These are phyloP conservation scores for Globisporangium parvum DNA, from an alignment of 352 stramenopile genomes.

Conservation along the genomic window DNA sequence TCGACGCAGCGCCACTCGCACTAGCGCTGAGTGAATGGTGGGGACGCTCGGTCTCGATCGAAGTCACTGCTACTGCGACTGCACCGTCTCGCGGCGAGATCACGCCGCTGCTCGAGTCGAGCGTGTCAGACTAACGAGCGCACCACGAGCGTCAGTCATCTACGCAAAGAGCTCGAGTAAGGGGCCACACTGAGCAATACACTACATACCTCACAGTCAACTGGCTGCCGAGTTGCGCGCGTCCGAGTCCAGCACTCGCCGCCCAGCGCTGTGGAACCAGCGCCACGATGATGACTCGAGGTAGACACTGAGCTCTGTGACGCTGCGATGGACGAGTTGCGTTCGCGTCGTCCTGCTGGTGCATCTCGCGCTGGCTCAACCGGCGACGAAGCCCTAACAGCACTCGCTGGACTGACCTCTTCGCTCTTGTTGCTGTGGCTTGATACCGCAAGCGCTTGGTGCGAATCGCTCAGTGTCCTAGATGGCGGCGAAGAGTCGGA, in stretches of 20 bases:
- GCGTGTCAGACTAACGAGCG: conserved; percentile 10
- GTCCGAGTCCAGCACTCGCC: background rate
- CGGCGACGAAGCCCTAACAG: background rate
- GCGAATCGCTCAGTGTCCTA: background rate
- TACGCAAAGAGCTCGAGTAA: background rate
- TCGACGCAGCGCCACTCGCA: too few species aligned
- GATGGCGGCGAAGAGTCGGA: background rate
- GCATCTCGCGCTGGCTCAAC: background rate
- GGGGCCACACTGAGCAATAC: background rate
- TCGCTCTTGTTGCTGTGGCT: conserved; percentile 8
- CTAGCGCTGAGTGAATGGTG: too few species aligned
- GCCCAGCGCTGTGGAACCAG: too few species aligned
- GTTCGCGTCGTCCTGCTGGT: background rate
- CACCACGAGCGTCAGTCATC: background rate
- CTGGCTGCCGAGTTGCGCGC: background rate
- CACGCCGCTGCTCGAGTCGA: conserved; percentile 12
- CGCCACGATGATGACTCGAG: background rate
- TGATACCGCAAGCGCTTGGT: background rate
- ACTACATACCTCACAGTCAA: background rate
- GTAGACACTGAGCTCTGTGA: too few species aligned
- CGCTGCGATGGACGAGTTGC: too few species aligned
- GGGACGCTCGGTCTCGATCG: background rate
- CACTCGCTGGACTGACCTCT: conserved; percentile 3
- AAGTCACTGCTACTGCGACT: background rate
- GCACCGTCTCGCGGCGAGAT: conserved; percentile 2